These are phyloP conservation scores for Blastocrithidia nonstop DNA, from an alignment of 208 protist species.

Conservation along the genomic window DNA sequence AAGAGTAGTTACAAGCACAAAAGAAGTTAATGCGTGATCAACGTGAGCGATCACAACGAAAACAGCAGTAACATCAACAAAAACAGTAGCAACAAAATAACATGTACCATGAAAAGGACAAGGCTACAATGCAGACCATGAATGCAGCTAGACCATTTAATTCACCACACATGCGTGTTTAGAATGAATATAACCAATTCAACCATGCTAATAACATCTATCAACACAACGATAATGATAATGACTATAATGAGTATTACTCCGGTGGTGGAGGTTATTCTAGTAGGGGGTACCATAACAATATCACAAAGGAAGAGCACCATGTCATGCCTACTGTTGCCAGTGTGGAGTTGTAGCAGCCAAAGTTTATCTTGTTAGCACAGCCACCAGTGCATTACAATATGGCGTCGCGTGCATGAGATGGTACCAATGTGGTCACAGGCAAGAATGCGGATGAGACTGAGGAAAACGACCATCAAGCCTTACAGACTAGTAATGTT, in stretches of 20 bases:
- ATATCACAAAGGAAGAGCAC: no score
- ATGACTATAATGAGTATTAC: not conserved
- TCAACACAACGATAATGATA: not conserved
- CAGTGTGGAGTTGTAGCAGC: no score
- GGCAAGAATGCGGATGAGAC: no score
- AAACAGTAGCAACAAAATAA: not conserved
- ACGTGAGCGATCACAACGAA: not conserved
- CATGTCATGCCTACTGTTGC: no score
- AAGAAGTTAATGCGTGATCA: not conserved
- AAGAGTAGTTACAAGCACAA: not conserved
- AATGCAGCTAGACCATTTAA: not conserved
- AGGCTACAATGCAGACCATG: not conserved
- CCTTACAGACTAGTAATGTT: no score
- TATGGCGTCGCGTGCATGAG: no score
- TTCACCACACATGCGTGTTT: not conserved
- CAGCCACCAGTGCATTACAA: no score
- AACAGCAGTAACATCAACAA: constrained; percentile 1
- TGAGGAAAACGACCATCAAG: no score
- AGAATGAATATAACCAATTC: no score
- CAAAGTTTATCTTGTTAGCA: no score
- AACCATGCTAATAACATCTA: not conserved
- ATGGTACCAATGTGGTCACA: no score
- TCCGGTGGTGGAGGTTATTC: not conserved
- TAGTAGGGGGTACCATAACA: no score
- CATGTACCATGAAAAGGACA: not conserved